phyloP scores from a whole-genome alignment of 306 rosid genomes.

The Spatholobus suberectus region DNA sequence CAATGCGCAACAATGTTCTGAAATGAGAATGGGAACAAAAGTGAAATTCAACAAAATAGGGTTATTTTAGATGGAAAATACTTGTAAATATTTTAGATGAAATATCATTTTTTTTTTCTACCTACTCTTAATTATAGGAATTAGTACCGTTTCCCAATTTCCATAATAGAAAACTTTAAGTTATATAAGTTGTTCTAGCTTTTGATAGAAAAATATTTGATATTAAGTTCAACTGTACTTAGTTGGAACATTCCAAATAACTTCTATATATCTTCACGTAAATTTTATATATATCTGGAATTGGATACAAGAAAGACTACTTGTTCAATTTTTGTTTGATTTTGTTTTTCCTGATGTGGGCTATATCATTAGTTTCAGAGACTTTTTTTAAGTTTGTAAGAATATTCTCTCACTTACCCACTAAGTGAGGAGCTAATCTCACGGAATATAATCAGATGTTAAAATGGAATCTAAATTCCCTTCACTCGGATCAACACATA shows the following conservation, averaged over 20 bases:
- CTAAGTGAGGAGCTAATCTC: neutral
- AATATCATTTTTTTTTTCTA: too few species aligned
- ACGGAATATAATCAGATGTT: neutral
- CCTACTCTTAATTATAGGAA: neutral
- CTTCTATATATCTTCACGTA: neutral
- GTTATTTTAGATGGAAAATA: neutral
- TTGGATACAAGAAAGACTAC: neutral
- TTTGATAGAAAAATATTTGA: neutral
- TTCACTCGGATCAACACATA: neutral
- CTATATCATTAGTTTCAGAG: neutral
- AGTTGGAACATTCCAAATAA: neutral
- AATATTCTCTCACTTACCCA: neutral
- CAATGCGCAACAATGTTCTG: constrained; percentile 23
- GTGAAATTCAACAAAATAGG: constrained; percentile 33
- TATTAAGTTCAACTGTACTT: neutral
- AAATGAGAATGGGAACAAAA: constrained; percentile 41
- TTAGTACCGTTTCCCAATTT: too few species aligned
- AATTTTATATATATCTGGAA: neutral
- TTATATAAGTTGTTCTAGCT: neutral
- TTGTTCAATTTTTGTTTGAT: neutral
- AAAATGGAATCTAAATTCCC: neutral
- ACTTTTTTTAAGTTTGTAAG: neutral
- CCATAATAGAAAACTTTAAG: neutral
- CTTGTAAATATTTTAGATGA: too few species aligned
- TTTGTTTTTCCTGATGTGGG: too few species aligned